A percentile compares a stretch with the other conserved stretches of the same genome.
These are phyloP conservation scores for Geosmithia putterillii DNA, from an alignment of 2,329 filamentous ascomycete species.

Conservation along the genomic window DNA sequence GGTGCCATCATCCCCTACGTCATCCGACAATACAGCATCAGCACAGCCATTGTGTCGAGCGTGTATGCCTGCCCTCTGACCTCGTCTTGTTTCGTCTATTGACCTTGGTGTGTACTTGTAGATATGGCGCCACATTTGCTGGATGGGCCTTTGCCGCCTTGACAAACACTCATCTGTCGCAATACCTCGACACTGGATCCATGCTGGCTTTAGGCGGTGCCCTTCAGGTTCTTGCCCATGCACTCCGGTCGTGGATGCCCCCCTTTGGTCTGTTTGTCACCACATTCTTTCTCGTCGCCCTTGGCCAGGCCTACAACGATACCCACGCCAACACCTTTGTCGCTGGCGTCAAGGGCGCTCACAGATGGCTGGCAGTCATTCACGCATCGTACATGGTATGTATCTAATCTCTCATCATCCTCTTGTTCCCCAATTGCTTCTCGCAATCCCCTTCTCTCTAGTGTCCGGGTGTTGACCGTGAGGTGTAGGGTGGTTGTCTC, in stretches of 20 bases:
- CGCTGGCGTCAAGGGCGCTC: conserved; percentile 32
- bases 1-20: conserved; percentile 53
- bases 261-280: conserved; percentile 43
- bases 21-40: conserved; percentile 40
- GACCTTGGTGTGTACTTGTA: conserved; percentile 6
- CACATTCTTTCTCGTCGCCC: conserved; percentile 44
- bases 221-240: conserved; percentile 41
- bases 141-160: conserved; percentile 49
- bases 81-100: neutral
- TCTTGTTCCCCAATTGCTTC: neutral
- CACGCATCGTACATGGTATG: conserved; percentile 44
- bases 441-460: neutral
- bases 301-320: conserved; percentile 53
- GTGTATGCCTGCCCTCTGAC: conserved; percentile 23
- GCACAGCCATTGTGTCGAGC: conserved; percentile 35
- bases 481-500: conserved; percentile 33
- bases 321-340: conserved; percentile 52
- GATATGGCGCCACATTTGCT: conserved; percentile 42
- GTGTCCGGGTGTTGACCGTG: neutral
- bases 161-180: conserved; percentile 39
- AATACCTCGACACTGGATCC: conserved; percentile 40
- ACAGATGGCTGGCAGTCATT: conserved; percentile 51
- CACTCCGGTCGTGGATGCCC: conserved; percentile 41
- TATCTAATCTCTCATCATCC: neutral
- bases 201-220: conserved; percentile 43